Base-by-base conservation (phyloP, 2,329 filamentous ascomycete genomes). In the Nigrospora sphaerica region DNA sequence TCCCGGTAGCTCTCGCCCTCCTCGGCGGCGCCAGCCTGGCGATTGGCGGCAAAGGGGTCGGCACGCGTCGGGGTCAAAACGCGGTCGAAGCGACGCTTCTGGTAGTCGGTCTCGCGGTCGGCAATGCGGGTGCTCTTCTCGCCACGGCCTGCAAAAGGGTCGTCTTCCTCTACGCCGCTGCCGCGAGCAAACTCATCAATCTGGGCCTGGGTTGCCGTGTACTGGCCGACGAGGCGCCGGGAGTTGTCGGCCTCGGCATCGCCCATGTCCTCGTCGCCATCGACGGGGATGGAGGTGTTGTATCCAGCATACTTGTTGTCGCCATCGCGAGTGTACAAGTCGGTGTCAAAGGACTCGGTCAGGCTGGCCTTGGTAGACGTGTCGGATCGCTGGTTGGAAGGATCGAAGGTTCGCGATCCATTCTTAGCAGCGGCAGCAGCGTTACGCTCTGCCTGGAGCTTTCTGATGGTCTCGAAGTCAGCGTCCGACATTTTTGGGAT, bases 51-150 rank as follows among this genome's bases (percentile, higher is more conserved):
- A 61, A 95, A 95, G 1, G 89, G 85, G 62, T 95, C 90, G 51
- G 84, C 88, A 59, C 89, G 83, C 10, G 88, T 90, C 5, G 91
- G 90, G 18, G 89, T 93, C 52, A 97, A 75, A 44, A 81, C 83
- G 51, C 93, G 89, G 63, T 95, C 85, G 66, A 95, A 95, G 49
- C 91, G 83, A 54, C 91, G 88, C 70, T 95, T 95, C 70, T 98
- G 95, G 64, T 98, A 98, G 62, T 97, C 92, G 52, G 90, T 95
- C 73, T 97, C 92, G 59, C 93, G 86, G 62, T 95, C 92, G 50
- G 85, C 77, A 61, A 98, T 97, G 58, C 92, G 85, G 48, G 86
- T 90, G 64, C 89, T 88, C 69, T 92, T 88, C 73, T 97, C 93
- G 56, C 80, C 78, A 56, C 85, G 81, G 39, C 86, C 87, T 43